phyloP scores from a whole-genome alignment of 108 stramenopile species.

The Schizochytrium sp. region DNA sequence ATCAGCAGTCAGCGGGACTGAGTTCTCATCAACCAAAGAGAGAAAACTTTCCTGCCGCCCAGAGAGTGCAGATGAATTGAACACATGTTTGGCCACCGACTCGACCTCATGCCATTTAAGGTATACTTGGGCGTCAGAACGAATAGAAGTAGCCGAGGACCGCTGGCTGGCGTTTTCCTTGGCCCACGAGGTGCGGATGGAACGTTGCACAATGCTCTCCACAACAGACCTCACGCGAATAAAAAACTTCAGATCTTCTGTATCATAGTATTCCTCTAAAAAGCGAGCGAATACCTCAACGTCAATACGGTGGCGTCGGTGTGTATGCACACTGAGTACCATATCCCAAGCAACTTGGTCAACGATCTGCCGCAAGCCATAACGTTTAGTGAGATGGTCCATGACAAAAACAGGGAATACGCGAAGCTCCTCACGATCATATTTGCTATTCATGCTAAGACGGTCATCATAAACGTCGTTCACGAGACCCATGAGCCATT shows the following conservation, averaged over 20 bases:
- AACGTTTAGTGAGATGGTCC: slow-evolving; percentile 62
- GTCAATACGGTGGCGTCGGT: background rate
- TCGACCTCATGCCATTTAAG: slow-evolving; percentile 47
- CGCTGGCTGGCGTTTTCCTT: background rate
- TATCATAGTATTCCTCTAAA: slow-evolving; percentile 75
- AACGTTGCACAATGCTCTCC: slow-evolving; percentile 52
- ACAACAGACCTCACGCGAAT: slow-evolving; percentile 67
- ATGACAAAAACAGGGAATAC: slow-evolving; percentile 65
- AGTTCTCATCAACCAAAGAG: slow-evolving; percentile 22
- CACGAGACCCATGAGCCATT: slow-evolving; percentile 23
- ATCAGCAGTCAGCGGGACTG: background rate
- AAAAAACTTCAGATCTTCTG: slow-evolving; percentile 72
- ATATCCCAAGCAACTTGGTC: slow-evolving; percentile 73
- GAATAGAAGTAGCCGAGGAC: background rate
- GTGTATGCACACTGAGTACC: slow-evolving; percentile 63
- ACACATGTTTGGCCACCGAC: slow-evolving; percentile 13
- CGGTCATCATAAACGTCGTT: slow-evolving; percentile 52
- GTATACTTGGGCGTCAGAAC: background rate
- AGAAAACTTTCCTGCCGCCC: slow-evolving; percentile 10
- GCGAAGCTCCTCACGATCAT: slow-evolving; percentile 2
- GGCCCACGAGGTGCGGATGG: slow-evolving; percentile 31
- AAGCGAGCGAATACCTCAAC: slow-evolving; percentile 75
- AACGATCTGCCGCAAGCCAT: slow-evolving; percentile 62
- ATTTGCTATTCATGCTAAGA: background rate
- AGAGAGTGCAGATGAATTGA: background rate